Evolutionary conservation across 208 protist species (phyloP), one percentile per base, ranked within the genome.

Genomic region (Trichomonas tenax): DNA sequence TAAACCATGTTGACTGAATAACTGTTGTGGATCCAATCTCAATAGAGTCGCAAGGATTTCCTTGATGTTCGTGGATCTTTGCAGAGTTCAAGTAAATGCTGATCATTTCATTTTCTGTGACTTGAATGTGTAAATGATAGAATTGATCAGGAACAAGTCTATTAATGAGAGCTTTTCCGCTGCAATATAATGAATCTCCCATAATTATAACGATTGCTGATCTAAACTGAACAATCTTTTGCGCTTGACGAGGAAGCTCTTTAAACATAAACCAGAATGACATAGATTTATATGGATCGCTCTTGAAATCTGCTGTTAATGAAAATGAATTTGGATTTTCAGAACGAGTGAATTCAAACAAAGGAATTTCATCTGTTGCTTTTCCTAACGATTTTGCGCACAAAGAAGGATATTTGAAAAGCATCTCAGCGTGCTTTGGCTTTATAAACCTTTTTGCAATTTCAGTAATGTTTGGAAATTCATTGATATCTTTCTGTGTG

Each of bases 241-340:
- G 86, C 0, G 44, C 41, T 38, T 41, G 14, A 2, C 9, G 23
- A 17, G 86, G 86, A 48, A 48, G 46, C 38, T 93, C 86, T 48
- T 93, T 48, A 36, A 93, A 48, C 14, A 93, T 48, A 51, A 93
- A 93, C 86, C 86, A 93, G n/a, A 93, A 93, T 11, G 44, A 51
- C 14, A 93, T 51, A 9, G 86, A 93, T 38, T 26, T 34, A 46
- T n/a, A 44, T 15, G 31, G 34, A 89, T 44, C 17, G 4, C 11
- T 21, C 26, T 72, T 72, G 58, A 72, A 84, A 84, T 84, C 81
- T 41, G 34, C 8, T 23, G 21, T 9, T 40, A 84, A 41, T 6
- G 26, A 41, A 41, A 84, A 40, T 38, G 86, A 51, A 40, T 48
- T 26, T 48, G 40, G 17, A 26, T 26, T 51, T 21, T 38, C 8